Percentiles rank a stretch among this genome's conserved stretches.
Evolutionary conservation across 1,139 yeast genomes (phyloP).

Genomic region (Pichia sp.): DNA sequence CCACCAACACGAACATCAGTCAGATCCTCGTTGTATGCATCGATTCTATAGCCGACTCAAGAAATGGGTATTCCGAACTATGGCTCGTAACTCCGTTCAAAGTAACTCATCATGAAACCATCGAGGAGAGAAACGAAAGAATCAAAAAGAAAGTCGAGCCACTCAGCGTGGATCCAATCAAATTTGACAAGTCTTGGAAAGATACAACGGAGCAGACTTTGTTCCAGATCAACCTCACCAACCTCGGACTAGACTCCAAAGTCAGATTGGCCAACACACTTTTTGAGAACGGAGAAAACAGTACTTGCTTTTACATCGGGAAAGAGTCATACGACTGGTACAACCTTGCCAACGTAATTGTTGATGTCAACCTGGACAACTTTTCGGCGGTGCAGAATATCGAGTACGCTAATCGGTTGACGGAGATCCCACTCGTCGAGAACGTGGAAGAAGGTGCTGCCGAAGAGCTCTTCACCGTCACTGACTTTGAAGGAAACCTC

Average conservation of each 20-base stretch:
- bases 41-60: constrained; percentile 40
- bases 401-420: constrained; percentile 16
- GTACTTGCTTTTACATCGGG: constrained; percentile 24
- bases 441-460: constrained; percentile 11
- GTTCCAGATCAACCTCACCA: constrained; percentile 11
- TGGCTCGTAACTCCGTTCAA: constrained; percentile 40
- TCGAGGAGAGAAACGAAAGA: constrained; percentile 10
- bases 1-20: constrained; percentile 17
- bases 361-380: constrained; percentile 2
- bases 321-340: constrained; percentile 8
- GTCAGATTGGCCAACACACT: constrained; percentile 29
- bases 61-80: constrained; percentile 45
- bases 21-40: constrained; percentile 48
- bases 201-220: constrained; percentile 9
- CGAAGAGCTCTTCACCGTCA: constrained; percentile 31
- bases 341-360: constrained; percentile 9
- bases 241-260: constrained; percentile 4
- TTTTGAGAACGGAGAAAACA: constrained; percentile 25
- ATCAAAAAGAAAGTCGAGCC: constrained; percentile 13
- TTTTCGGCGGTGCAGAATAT: not conserved
- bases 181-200: constrained; percentile 26
- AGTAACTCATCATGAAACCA: constrained; percentile 23
- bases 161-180: constrained; percentile 22
- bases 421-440: constrained; percentile 19
- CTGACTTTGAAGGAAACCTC: constrained; percentile 46